Base-by-base conservation (phyloP, 768 basidiomycete genomes). In the Suillus ampliporus region DNA sequence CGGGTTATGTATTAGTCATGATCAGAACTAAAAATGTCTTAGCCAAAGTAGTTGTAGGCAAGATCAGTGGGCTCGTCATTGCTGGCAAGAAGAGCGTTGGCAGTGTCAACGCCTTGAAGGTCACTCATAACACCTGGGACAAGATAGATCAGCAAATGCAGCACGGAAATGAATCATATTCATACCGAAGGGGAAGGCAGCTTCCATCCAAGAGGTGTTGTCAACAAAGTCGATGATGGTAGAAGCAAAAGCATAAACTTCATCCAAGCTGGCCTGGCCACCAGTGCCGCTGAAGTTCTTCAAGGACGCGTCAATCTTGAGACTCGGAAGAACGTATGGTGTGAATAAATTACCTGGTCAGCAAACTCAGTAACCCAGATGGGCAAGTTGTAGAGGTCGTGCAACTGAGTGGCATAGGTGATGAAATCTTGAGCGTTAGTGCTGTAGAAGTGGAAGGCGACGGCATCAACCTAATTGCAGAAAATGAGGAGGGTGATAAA, bases 321-420 rank as follows among this genome's bases (percentile, higher is more conserved):
- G 17, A 53, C 61, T 47, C 26, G 57, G 28, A 61, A 37, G 14
- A 5, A 11, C 37, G 3, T 15, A 41, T 23, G 21, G 37, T 56
- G 26, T 11, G 5, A 7, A 21, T 46, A 35, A 62, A 63, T 19
- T 62, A 85, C 90, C 78, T 86, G 79, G 77, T 86, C 88, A 64
- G 90, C 91, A 67, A 84, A 88, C 70, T 95, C 92, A 5, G 90
- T 90, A 62, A 89, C 72, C 82, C 83, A 86, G 68, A 93, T 76
- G 34, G 75, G 73, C 61, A 70, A 68, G 17, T 61, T 38, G 68
- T 84, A 88, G 2, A 75, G 76, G 44, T 65, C 63, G 69, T 91
- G 76, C 68, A 83, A 83, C 1, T 75, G 67, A 10, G 68, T 67
- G 54, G 89, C 72, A 74, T 87, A 89, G 14, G 61, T n/a, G 58